A percentile compares a stretch with the other conserved stretches of the same genome.
Conservation (phyloP, 2,329 filamentous ascomycete species). For the Sporothrix phasma region DNA sequence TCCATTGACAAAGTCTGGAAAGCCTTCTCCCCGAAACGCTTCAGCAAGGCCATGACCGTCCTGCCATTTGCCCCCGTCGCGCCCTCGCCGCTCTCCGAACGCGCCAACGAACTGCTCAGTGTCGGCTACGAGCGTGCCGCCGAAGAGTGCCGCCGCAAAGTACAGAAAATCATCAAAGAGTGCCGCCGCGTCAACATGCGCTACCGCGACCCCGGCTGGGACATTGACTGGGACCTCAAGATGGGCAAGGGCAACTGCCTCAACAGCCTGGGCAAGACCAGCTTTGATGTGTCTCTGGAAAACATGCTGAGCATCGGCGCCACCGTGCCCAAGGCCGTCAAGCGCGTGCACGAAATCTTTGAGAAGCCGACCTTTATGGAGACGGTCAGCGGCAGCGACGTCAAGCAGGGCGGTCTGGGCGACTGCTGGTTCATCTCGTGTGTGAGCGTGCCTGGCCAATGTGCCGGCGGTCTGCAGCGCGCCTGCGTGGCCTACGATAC, state of each 20-base stretch:
- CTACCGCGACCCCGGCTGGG: slow-evolving; percentile 58
- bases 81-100: slow-evolving; percentile 39
- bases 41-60: slow-evolving; percentile 55
- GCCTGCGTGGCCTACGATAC: slow-evolving; percentile 68
- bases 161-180: slow-evolving; percentile 49
- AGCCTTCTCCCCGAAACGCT: slow-evolving; percentile 48
- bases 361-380: slow-evolving; percentile 60
- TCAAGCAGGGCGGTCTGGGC: slow-evolving; percentile 68
- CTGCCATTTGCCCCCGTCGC: slow-evolving; percentile 53
- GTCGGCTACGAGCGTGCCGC: slow-evolving; percentile 54
- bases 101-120: slow-evolving; percentile 49
- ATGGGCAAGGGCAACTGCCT: slow-evolving; percentile 49
- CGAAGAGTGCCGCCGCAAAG: slow-evolving; percentile 54
- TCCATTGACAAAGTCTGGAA: slow-evolving; percentile 59
- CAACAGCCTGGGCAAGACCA: slow-evolving; percentile 41
- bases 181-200: slow-evolving; percentile 69
- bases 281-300: slow-evolving; percentile 37
- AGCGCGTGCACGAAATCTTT: slow-evolving; percentile 64
- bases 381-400: slow-evolving; percentile 59
- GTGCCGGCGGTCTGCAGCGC: slow-evolving; percentile 59
- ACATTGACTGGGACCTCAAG: slow-evolving; percentile 58
- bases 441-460: slow-evolving; percentile 64
- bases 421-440: slow-evolving; percentile 79
- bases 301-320: slow-evolving; percentile 37
- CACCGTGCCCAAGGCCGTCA: slow-evolving; percentile 60